These are phyloP conservation scores for Akanthomyces uredinophilus DNA, from an alignment of 2,329 filamentous ascomycete species.

Conservation along the genomic window DNA sequence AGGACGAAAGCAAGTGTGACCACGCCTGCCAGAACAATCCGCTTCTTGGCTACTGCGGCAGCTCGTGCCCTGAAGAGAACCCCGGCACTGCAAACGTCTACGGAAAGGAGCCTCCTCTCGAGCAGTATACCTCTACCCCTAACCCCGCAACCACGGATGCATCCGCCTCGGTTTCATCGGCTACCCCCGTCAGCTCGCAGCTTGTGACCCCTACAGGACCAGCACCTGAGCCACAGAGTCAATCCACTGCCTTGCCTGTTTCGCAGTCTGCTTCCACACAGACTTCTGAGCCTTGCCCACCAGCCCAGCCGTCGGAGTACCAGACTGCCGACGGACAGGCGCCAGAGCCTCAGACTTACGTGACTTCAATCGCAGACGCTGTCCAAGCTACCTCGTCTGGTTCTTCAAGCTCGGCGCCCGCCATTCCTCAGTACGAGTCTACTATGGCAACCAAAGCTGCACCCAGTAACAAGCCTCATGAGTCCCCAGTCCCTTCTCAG, in stretches of 20 bases:
- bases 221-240: constrained; percentile 8
- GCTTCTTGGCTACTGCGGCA: constrained; percentile 30
- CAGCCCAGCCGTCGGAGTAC: constrained; percentile 5
- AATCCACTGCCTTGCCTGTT: neutral
- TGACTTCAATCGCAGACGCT: constrained; percentile 15
- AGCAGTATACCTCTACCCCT: constrained; percentile 14
- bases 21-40: constrained; percentile 26
- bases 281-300: neutral
- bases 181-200: constrained; percentile 7
- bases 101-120: constrained; percentile 13
- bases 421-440: constrained; percentile 19
- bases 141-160: constrained; percentile 4
- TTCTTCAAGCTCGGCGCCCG: constrained; percentile 9
- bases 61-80: constrained; percentile 24
- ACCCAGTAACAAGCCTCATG: constrained; percentile 16
- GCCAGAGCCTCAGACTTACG: constrained; percentile 18
- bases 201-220: constrained; percentile 1
- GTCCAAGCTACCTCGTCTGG: constrained; percentile 7
- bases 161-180: constrained; percentile 10
- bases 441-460: constrained; percentile 23
- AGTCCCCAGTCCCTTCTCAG: constrained; percentile 23
- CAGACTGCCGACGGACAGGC: constrained; percentile 12
- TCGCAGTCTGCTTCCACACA: constrained; percentile 5
- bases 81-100: constrained; percentile 30
- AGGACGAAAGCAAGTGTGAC: constrained; percentile 29